Conservation (phyloP, 768 basidiomycete species). For the Russula emetica region DNA sequence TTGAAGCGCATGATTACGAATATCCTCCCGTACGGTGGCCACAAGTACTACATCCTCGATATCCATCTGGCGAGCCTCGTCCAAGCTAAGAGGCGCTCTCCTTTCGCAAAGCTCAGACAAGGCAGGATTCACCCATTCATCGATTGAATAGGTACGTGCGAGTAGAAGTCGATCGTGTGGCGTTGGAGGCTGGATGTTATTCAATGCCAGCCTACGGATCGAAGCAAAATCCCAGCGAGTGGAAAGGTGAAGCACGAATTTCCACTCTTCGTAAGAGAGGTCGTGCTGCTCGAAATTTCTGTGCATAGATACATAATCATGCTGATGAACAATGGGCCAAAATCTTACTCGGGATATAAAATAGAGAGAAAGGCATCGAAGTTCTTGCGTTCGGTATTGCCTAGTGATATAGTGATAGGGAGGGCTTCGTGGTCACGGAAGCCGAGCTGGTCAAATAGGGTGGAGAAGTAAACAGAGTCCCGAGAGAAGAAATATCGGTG, state of each 20-base stretch:
- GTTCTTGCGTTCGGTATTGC: slow-evolving; percentile 1
- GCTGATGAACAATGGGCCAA: not conserved
- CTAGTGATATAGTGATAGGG: not conserved
- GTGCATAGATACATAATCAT: not conserved
- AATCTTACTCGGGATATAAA: slow-evolving; percentile 23
- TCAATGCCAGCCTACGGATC: slow-evolving; percentile 26
- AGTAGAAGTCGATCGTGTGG: slow-evolving; percentile 15
- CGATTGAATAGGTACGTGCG: slow-evolving; percentile 8
- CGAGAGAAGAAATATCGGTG: slow-evolving; percentile 17
- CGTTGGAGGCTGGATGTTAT: slow-evolving; percentile 2
- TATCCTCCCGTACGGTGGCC: not conserved
- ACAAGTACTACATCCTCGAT: slow-evolving; percentile 16
- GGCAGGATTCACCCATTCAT: slow-evolving; percentile 17
- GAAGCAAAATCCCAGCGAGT: slow-evolving; percentile 34
- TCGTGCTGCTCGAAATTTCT: slow-evolving; percentile 12
- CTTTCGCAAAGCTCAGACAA: slow-evolving; percentile 20
- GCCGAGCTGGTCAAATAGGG: not conserved
- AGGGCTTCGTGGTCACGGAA: slow-evolving; percentile 1
- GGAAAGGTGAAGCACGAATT: slow-evolving; percentile 31
- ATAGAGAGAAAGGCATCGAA: slow-evolving; percentile 24
- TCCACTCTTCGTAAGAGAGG: slow-evolving; percentile 30
- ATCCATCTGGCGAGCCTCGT: slow-evolving; percentile 8
- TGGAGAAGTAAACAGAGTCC: slow-evolving; percentile 12
- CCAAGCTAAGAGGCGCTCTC: not conserved
- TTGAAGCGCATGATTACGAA: not conserved